Base-by-base conservation (phyloP, 73 alveolate species). In the Symbiodinium natans region DNA sequence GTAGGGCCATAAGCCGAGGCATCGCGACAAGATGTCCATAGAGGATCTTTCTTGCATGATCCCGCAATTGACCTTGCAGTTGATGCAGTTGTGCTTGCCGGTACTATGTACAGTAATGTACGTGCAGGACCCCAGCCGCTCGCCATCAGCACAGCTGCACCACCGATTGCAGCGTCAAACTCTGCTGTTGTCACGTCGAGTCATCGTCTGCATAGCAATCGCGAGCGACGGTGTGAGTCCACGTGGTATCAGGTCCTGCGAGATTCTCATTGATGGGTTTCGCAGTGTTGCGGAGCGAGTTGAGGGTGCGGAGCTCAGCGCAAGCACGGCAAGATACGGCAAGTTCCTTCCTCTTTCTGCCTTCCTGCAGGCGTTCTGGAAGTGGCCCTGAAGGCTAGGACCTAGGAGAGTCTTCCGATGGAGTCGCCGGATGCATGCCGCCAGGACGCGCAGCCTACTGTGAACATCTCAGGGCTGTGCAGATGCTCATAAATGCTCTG, bases 311-410 rank as follows among this genome's bases (percentile, higher is more conserved):
- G 34, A 27, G 34, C 40, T 63, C 34, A 34, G 77, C 25, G 77
- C n/a, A n/a, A n/a, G n/a, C n/a, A n/a, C n/a, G n/a, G n/a, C n/a
- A n/a, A n/a, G n/a, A n/a, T n/a, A n/a, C n/a, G n/a, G n/a, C n/a
- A n/a, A n/a, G n/a, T n/a, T n/a, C 77, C 31, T 7, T 6, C 13
- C 3, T 11, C 8, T 15, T 21, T 23, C 77, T 21, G 77, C 31
- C 10, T 27, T 75, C 11, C 86, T 11, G 33, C 93, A 86, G 93
- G 93, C 29, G 63, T 86, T 52, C 93, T 86, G 4, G 82, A 86
- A 46, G 93, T 36, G 68, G 93, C 93, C 48, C 33, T 41, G 39
- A 86, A 86, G 93, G 93, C 93, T 34, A 29, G 74, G 74, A n/a
- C n/a, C n/a, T n/a, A n/a, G n/a, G n/a, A n/a, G n/a, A n/a, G n/a